These are phyloP conservation scores for Fusarium kyushuense DNA, from an alignment of 2,329 filamentous ascomycete genomes.

Conservation along the genomic window DNA sequence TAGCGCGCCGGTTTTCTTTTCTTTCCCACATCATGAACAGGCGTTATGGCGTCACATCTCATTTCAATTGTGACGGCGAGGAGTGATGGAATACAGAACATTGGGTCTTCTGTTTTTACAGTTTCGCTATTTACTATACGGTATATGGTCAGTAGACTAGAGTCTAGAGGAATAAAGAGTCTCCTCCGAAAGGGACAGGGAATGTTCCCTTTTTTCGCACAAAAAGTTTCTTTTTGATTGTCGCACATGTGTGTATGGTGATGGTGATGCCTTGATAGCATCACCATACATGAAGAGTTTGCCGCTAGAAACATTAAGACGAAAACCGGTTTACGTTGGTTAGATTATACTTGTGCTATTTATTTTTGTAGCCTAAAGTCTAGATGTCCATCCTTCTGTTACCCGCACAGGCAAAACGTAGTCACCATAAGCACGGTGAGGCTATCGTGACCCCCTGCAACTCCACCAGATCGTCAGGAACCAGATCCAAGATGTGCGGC, in stretches of 20 bases:
- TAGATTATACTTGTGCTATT: too few relatives aligned
- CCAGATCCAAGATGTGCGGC: slow-evolving; percentile 35
- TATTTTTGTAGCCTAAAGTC: too few relatives aligned
- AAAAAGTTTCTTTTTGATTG: background rate
- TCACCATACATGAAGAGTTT: too few relatives aligned
- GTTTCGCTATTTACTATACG: slow-evolving; percentile 18
- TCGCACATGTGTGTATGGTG: too few relatives aligned
- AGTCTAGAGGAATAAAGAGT: slow-evolving; percentile 39
- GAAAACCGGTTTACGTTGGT: too few relatives aligned
- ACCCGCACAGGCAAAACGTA: too few relatives aligned
- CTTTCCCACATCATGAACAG: slow-evolving; percentile 46
- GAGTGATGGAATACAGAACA: slow-evolving; percentile 47
- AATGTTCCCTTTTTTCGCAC: slow-evolving; percentile 1
- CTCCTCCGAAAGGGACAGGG: background rate
- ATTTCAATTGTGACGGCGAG: slow-evolving; percentile 31
- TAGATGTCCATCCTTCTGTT: too few relatives aligned
- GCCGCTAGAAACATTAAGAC: too few relatives aligned
- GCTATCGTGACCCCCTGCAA: background rate
- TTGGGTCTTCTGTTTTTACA: slow-evolving; percentile 27
- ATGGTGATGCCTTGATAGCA: too few relatives aligned
- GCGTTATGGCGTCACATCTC: slow-evolving; percentile 47
- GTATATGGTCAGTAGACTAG: slow-evolving; percentile 21
- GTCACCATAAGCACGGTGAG: background rate
- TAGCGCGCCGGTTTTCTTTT: slow-evolving; percentile 42
- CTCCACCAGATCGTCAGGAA: slow-evolving; percentile 40